Evolutionary conservation across 306 rosid genomes (phyloP).

Genomic region (Trichosanthes cucumerina): DNA sequence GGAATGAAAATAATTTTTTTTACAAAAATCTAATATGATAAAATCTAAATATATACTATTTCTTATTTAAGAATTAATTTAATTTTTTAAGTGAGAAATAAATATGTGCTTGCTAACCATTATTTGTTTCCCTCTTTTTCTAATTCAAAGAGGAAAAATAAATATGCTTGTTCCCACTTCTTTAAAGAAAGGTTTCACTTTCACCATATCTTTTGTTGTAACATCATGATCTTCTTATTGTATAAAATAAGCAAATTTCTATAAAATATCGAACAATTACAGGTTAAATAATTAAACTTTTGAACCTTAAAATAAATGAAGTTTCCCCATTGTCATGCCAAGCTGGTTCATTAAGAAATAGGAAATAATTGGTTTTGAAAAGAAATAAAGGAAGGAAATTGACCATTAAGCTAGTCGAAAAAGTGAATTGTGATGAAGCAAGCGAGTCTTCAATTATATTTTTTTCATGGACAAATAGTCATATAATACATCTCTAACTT

Average conservation of each 20-base stretch:
- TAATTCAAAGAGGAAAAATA: neutral
- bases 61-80: too few relatives aligned
- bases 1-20: too few relatives aligned
- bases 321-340: neutral
- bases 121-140: neutral
- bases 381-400: neutral
- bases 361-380: neutral
- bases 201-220: neutral
- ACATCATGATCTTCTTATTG: neutral
- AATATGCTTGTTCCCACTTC: too few relatives aligned
- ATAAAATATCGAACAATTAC: neutral
- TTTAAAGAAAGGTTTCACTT: neutral
- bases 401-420: neutral
- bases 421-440: neutral
- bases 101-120: neutral
- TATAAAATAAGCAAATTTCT: neutral
- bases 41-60: neutral
- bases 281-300: neutral
- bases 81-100: neutral
- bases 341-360: neutral
- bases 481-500: too few relatives aligned
- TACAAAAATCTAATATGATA: too few relatives aligned
- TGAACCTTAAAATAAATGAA: neutral
- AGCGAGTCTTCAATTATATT: neutral
- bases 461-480: too few relatives aligned